Evolutionary conservation across 1,284 basidiomycete genomes (phyloP).

Genomic region (Ganoderma resinaceum): DNA sequence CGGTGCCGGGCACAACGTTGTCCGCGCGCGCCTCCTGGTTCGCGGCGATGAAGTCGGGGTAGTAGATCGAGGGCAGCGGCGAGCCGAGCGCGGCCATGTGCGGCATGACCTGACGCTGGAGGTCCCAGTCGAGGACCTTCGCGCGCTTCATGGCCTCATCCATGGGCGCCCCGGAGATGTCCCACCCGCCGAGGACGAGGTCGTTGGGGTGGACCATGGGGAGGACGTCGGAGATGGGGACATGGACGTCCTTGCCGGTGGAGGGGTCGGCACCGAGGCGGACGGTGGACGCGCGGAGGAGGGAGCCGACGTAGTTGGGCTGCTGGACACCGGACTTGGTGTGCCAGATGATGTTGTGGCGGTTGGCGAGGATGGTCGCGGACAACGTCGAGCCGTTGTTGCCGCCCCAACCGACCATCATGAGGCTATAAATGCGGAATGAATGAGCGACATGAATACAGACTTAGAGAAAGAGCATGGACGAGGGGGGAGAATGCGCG

Average conservation of each 20-base stretch:
- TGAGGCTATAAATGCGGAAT: slow-evolving; percentile 64
- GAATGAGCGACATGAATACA: not conserved
- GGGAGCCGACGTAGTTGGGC: slow-evolving; percentile 96
- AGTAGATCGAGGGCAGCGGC: slow-evolving; percentile 96
- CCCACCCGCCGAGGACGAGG: slow-evolving; percentile 98
- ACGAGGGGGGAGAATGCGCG: not conserved
- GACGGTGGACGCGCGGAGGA: slow-evolving; percentile 95
- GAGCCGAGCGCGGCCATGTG: slow-evolving; percentile 83
- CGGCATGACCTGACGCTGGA: slow-evolving; percentile 94
- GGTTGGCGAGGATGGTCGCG: slow-evolving; percentile 96
- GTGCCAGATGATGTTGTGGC: slow-evolving; percentile 93
- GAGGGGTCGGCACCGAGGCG: slow-evolving; percentile 87
- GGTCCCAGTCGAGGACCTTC: slow-evolving; percentile 95
- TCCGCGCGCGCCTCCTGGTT: slow-evolving; percentile 97
- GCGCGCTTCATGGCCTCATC: slow-evolving; percentile 96
- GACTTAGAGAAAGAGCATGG: not conserved
- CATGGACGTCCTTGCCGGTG: slow-evolving; percentile 91
- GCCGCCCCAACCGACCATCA: slow-evolving; percentile 97
- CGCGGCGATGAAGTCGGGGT: slow-evolving; percentile 95
- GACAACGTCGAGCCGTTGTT: slow-evolving; percentile 97
- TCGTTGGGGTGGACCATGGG: slow-evolving; percentile 99
- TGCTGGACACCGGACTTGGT: slow-evolving; percentile 93
- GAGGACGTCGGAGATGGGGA: slow-evolving; percentile 92
- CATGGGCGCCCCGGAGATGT: slow-evolving; percentile 87
- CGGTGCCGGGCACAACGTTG: slow-evolving; percentile 85